Evolutionary conservation across 768 basidiomycete genomes (phyloP).

Genomic region (Mycena leptocephala): DNA sequence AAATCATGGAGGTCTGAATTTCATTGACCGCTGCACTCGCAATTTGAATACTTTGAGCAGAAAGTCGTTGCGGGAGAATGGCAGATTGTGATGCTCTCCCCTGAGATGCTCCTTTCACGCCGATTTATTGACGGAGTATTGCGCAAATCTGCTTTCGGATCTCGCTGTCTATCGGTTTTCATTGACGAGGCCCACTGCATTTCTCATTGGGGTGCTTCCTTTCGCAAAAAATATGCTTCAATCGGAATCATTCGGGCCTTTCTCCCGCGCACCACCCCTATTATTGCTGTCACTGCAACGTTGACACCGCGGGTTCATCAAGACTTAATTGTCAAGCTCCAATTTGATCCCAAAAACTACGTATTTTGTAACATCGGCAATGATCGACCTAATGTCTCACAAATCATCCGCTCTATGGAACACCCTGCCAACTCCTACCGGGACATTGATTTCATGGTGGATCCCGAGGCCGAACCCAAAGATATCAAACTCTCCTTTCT

Average conservation of each 20-base stretch:
- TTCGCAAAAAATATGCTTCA: slow-evolving; percentile 49
- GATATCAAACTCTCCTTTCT: no score
- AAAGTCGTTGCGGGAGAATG: background rate
- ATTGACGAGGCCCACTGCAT: slow-evolving; percentile 54
- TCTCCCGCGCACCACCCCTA: slow-evolving; percentile 45
- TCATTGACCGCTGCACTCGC: no score
- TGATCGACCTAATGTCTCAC: slow-evolving; percentile 51
- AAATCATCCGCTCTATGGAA: slow-evolving; percentile 52
- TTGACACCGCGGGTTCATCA: slow-evolving; percentile 43
- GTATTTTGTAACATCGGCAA: slow-evolving; percentile 47
- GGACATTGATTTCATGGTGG: slow-evolving; percentile 56
- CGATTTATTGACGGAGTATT: slow-evolving; percentile 21
- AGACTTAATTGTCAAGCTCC: slow-evolving; percentile 48
- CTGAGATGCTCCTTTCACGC: slow-evolving; percentile 14
- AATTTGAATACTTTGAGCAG: background rate
- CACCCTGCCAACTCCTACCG: slow-evolving; percentile 48
- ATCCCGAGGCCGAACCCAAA: no score
- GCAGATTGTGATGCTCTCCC: slow-evolving; percentile 14
- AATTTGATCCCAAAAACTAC: slow-evolving; percentile 38
- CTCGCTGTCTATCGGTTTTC: slow-evolving; percentile 7
- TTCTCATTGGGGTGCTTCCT: slow-evolving; percentile 52
- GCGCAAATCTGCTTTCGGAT: slow-evolving; percentile 13
- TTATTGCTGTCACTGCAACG: slow-evolving; percentile 55
- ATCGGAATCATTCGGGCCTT: slow-evolving; percentile 48
- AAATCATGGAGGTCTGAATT: background rate